phyloP scores from a whole-genome alignment of 371 early-diverging fungal species.

The Ordospora colligata region DNA sequence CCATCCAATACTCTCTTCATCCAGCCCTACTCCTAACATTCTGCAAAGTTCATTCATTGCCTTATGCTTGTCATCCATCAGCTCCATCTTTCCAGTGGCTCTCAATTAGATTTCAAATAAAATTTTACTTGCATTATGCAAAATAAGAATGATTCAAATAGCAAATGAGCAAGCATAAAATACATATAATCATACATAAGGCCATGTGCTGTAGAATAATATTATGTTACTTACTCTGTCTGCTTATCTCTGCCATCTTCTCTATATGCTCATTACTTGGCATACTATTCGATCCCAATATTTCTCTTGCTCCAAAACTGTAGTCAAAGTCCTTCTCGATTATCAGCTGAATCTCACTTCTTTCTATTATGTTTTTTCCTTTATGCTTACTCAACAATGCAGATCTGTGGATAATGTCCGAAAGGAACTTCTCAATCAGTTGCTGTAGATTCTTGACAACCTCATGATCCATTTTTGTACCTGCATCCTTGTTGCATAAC shows the following conservation, averaged over 20 bases:
- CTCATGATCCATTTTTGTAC: constrained; percentile 52
- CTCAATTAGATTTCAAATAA: no score
- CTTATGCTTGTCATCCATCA: constrained; percentile 11
- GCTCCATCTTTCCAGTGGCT: no score
- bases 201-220: not conserved
- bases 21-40: constrained; percentile 3
- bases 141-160: no score
- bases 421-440: constrained; percentile 59
- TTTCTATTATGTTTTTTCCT: constrained; percentile 39
- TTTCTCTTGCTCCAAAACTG: constrained; percentile 46
- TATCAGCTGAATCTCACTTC: constrained; percentile 54
- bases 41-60: not conserved
- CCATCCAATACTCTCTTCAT: constrained; percentile 14
- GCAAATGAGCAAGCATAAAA: no score
- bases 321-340: constrained; percentile 62
- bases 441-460: constrained; percentile 44
- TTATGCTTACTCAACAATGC: constrained; percentile 55
- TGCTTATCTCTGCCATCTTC: constrained; percentile 44
- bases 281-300: not conserved
- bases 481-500: not conserved
- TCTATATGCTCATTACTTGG: constrained; percentile 42
- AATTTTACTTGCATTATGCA: no score
- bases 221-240: constrained; percentile 30
- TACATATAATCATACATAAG: no score
- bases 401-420: constrained; percentile 58